These are phyloP conservation scores for Ceratobasidium sp. DNA, from an alignment of 1,284 basidiomycete genomes.

Conservation along the genomic window DNA sequence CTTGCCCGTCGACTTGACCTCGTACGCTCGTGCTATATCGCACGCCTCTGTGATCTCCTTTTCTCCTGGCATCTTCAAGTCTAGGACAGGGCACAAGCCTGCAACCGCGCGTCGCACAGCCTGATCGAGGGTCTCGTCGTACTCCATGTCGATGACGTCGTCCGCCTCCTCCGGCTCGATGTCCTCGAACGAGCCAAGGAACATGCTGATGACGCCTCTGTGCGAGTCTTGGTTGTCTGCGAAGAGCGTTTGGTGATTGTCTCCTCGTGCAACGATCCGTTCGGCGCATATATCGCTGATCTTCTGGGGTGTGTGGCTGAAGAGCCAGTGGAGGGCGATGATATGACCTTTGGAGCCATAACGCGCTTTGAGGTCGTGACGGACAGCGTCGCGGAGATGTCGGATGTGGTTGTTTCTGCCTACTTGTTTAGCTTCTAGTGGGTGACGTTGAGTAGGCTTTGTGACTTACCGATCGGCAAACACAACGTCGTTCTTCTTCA, in stretches of 20 bases:
- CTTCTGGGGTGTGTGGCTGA: slow-evolving; percentile 65
- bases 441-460: not conserved
- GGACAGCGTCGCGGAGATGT: slow-evolving; percentile 80
- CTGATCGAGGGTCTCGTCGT: slow-evolving; percentile 65
- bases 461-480: slow-evolving; percentile 74
- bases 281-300: slow-evolving; percentile 82
- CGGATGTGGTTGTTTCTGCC: slow-evolving; percentile 87
- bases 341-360: slow-evolving; percentile 61
- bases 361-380: slow-evolving; percentile 57
- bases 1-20: slow-evolving; percentile 56
- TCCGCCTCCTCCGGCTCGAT: slow-evolving; percentile 77
- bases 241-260: slow-evolving; percentile 85
- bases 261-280: slow-evolving; percentile 79
- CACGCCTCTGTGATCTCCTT: slow-evolving; percentile 74
- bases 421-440: not conserved
- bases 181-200: slow-evolving; percentile 76
- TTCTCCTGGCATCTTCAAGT: slow-evolving; percentile 66
- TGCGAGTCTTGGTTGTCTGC: slow-evolving; percentile 73
- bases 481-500: slow-evolving; percentile 79
- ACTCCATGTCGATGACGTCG: slow-evolving; percentile 73
- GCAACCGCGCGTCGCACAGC: slow-evolving; percentile 73
- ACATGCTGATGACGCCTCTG: slow-evolving; percentile 85
- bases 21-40: slow-evolving; percentile 67
- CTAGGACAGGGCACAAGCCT: slow-evolving; percentile 67
- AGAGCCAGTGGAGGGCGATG: slow-evolving; percentile 83